Base-by-base conservation (phyloP, 2,329 filamentous ascomycete genomes). In the Penicillium sp. region DNA sequence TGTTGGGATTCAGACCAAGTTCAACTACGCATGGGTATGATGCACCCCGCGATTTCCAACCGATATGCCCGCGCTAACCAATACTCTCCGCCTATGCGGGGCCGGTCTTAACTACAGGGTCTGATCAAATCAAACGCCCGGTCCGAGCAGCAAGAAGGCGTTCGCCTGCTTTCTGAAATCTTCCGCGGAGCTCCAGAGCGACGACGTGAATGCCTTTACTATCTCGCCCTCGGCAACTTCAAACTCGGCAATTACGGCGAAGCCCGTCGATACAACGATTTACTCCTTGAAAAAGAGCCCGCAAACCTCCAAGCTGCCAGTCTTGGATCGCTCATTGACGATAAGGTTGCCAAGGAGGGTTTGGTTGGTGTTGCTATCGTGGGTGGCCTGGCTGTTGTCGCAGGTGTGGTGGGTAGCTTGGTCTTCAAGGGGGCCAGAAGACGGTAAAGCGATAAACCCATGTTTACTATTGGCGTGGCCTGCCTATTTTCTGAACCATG, bases 201-300 rank as follows among this genome's bases (percentile, higher is more conserved):
- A 66, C 88, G 94, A 70, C 88, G 94, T 69, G 94, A 99, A 82
- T 99, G 94, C 71, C 89, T 99, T 58, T 99, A 97, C 81, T 99
- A 99, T 77, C 86, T 99, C 50, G 94, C 91, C 26, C 84, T 99
- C 30, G 94, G 94, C 60, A 96, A 97, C 81, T 97, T 93, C 84
- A 97, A 97, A 80, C 85, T 99, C 43, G 93, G 92, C 58, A 97
- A 97, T 81, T 99, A 97, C 74, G 91, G 87, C 57, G 94, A 99
- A 72, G 93, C 93, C 56, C 83, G 93, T 68, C 84, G 90, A 70
- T 97, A 97, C 78, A 99, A 99, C 74, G 93, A 97, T 69, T 81
- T 93, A 46, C 79, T 99, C 58, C 77, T 97, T 50, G 91, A 97
- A 59, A 88, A 93, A 72, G 94, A 99, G 77, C 91, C 91, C 8